These are phyloP conservation scores for Ascochyta rabiei DNA, from an alignment of 2,329 filamentous ascomycete genomes.

Conservation along the genomic window DNA sequence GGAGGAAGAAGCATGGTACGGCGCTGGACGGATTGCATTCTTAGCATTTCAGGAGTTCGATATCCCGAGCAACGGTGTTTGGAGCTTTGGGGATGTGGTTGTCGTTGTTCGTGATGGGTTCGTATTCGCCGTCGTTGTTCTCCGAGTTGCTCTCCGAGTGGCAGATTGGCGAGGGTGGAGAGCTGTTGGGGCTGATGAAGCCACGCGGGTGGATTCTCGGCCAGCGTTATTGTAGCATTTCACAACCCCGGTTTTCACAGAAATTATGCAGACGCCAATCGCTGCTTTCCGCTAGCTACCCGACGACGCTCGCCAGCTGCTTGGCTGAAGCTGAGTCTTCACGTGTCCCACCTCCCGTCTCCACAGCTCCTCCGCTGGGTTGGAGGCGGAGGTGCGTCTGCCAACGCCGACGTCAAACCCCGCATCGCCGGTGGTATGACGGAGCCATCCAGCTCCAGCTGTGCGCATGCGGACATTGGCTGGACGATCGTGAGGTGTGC, in stretches of 20 bases:
- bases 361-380: constrained; percentile 10
- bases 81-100: not conserved
- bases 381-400: constrained; percentile 9
- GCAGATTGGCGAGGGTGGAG: constrained; percentile 8
- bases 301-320: constrained; percentile 9
- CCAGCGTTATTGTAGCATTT: constrained; percentile 7
- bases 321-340: constrained; percentile 11
- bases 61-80: constrained; percentile 20
- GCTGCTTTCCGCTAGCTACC: constrained; percentile 11
- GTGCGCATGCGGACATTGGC: constrained; percentile 7
- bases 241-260: constrained; percentile 6
- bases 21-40: not conserved
- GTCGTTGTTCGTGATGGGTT: constrained; percentile 10
- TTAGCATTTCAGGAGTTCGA: constrained; percentile 24
- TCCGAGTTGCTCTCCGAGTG: not conserved
- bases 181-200: constrained; percentile 15
- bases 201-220: constrained; percentile 15
- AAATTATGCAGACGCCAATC: constrained; percentile 11
- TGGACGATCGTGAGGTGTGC: not conserved
- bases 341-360: constrained; percentile 14
- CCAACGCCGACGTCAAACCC: constrained; percentile 17
- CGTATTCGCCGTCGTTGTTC: constrained; percentile 7
- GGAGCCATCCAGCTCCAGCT: constrained; percentile 17
- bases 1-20: not conserved
- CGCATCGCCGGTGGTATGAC: constrained; percentile 26